Conservation (phyloP, 2,329 filamentous ascomycete species). For the Colletotrichum acutatum region DNA sequence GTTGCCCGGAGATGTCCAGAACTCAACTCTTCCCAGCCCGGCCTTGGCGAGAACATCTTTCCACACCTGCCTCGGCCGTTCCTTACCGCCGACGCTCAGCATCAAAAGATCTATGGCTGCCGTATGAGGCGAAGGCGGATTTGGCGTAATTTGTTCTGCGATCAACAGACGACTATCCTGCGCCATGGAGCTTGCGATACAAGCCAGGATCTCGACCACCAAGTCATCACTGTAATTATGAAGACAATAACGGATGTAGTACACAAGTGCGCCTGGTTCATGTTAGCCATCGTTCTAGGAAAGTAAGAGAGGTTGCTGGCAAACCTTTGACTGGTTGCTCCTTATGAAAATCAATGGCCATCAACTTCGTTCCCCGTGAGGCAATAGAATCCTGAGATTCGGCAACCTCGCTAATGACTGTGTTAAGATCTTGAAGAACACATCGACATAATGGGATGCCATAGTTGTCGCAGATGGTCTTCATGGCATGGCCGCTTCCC, state of each 20-base stretch:
- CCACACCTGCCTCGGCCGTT: background rate
- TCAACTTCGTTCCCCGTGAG: background rate
- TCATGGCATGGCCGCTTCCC: constrained; percentile 41
- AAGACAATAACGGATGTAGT: constrained; percentile 48
- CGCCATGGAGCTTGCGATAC: background rate
- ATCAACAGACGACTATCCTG: background rate
- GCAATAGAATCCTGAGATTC: background rate
- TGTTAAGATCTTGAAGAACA: constrained; percentile 38
- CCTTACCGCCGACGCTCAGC: background rate
- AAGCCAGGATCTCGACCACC: constrained; percentile 42
- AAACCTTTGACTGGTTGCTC: constrained; percentile 37
- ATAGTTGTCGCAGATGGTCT: constrained; percentile 12
- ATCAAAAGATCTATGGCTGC: background rate
- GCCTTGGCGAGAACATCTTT: background rate
- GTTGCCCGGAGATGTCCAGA: background rate
- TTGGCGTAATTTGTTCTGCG: background rate
- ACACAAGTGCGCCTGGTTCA: constrained; percentile 45
- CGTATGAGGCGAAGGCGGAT: background rate
- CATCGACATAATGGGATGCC: background rate
- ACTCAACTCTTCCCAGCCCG: background rate
- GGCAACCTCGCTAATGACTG: constrained; percentile 23
- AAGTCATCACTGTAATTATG: constrained; percentile 50
- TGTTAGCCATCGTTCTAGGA: background rate
- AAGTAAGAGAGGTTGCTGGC: background rate
- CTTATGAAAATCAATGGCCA: constrained; percentile 36